Conservation (phyloP, 176 grass and related monocot species). For the Aegilops sharonensis region DNA sequence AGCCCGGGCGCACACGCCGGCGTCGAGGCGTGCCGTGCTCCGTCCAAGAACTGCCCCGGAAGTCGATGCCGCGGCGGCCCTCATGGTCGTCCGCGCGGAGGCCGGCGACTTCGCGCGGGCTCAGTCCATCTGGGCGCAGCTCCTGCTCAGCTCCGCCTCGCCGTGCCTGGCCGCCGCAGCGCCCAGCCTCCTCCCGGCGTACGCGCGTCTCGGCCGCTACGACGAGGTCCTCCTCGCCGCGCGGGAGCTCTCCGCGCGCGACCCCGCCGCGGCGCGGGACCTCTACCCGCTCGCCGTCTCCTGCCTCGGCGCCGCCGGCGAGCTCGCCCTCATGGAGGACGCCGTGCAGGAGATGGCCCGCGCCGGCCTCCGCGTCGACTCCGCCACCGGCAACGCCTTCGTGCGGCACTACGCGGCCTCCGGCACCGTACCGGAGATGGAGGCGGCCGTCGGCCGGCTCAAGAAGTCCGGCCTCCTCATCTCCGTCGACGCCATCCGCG, state of each 20-base stretch:
- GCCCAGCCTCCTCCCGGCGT: conserved; percentile 54
- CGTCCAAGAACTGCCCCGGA: conserved; percentile 9
- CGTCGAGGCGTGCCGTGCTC: not conserved
- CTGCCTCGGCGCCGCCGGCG: conserved; percentile 64
- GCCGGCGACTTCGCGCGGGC: conserved; percentile 62
- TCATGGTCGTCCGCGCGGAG: conserved; percentile 67
- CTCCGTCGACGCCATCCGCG: conserved; percentile 44
- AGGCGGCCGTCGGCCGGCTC: conserved; percentile 57
- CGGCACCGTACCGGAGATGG: conserved; percentile 74
- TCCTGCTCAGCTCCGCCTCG: conserved; percentile 67
- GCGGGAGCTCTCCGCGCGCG: conserved; percentile 43
- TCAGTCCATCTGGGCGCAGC: conserved; percentile 63
- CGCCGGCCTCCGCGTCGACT: conserved; percentile 51
- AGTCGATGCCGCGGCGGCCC: not conserved
- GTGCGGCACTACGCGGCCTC: conserved; percentile 59
- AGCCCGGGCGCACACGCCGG: not conserved
- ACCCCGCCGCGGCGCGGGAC: conserved; percentile 17
- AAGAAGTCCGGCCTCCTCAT: conserved; percentile 60
- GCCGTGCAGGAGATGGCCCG: conserved; percentile 53
- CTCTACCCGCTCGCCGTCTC: conserved; percentile 63
- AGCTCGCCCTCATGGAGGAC: conserved; percentile 64
- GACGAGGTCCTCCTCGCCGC: conserved; percentile 53
- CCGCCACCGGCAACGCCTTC: conserved; percentile 65
- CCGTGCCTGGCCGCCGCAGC: conserved; percentile 37
- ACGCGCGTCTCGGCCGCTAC: conserved; percentile 46